Evolutionary conservation across 2,329 filamentous ascomycete species (phyloP), one percentile per base, ranked within the genome.

Genomic region (Anthostomella pinea): DNA sequence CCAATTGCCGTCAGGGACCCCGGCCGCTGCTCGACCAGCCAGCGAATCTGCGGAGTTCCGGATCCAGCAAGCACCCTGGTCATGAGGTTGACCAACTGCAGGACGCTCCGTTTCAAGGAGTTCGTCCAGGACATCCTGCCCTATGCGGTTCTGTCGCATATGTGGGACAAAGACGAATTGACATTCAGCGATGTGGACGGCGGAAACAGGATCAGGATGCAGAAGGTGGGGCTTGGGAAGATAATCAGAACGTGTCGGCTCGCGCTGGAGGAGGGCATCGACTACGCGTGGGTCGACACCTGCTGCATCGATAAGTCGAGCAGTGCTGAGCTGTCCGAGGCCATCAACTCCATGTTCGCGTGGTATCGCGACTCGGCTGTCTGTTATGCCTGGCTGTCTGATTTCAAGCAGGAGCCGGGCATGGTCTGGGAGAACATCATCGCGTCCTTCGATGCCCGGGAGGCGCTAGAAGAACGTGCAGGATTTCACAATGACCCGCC

Each of bases 131-230:
- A 27, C 17, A 15, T 16, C 13, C 30, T 7, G 18, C 17, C 25
- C 2, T 39, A 39, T 30, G 31, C 21, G 2, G 27, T 31, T 3
- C 29, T 39, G 4, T 39, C 26, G n/a, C 37, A 31, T 21, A 39
- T 31, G 3, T 35, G 31, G 31, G 27, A 17, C 4, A 13, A 29
- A 8, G 26, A 35, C 16, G 37, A 39, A 26, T 25, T 39, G 8
- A 30, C 37, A 8, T 30, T 33, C 14, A 17, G 29, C 16, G 36
- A 39, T 27, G 28, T 39, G 30, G 22, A 17, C 14, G n/a, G 25
- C 10, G 13, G 19, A 11, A 19, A 13, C 4, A 25, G 13, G 5
- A 20, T 16, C 11, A 19, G 17, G 8, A 30, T 13, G n/a, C 6
- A 13, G 5, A 33, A 33, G 25, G 16, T n/a, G 11, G 36, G 36